Evolutionary conservation across 148 eudicot species (phyloP).

Genomic region (Rhododendron henanense): DNA sequence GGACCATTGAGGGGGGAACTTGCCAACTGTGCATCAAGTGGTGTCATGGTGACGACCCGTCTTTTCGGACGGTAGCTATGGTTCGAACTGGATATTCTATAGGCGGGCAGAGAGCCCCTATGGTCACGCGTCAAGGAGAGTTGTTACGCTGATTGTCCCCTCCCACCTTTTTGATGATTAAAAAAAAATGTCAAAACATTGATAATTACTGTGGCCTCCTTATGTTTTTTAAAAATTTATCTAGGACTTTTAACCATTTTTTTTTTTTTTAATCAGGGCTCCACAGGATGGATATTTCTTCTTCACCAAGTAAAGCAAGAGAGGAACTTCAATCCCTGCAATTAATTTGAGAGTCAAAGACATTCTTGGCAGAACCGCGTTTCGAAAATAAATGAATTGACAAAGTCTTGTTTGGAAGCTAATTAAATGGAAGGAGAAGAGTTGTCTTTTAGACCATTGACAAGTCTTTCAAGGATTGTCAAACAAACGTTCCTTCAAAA

Average conservation of each 20-base stretch:
- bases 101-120: too few relatives aligned
- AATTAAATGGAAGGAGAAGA: not conserved
- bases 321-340: not conserved
- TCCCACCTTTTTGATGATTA: too few relatives aligned
- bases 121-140: too few relatives aligned
- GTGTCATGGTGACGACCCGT: too few relatives aligned
- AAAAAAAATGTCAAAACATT: not conserved
- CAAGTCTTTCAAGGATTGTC: not conserved
- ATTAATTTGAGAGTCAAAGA: not conserved
- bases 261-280: not conserved
- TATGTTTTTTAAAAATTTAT: too few relatives aligned
- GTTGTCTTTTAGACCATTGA: not conserved
- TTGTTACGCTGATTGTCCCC: too few relatives aligned
- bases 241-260: too few relatives aligned
- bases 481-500: not conserved
- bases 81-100: too few relatives aligned
- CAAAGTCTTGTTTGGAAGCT: slow-evolving; percentile 1
- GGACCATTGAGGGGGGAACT: too few relatives aligned
- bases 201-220: not conserved
- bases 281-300: not conserved
- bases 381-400: not conserved
- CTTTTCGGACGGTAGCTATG: too few relatives aligned
- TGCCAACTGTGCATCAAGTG: too few relatives aligned
- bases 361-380: not conserved
- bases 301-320: not conserved